Percentiles rank a stretch among this genome's conserved stretches.
phyloP scores from a whole-genome alignment of 352 stramenopile species.

The Globisporangium recalcitrans region DNA sequence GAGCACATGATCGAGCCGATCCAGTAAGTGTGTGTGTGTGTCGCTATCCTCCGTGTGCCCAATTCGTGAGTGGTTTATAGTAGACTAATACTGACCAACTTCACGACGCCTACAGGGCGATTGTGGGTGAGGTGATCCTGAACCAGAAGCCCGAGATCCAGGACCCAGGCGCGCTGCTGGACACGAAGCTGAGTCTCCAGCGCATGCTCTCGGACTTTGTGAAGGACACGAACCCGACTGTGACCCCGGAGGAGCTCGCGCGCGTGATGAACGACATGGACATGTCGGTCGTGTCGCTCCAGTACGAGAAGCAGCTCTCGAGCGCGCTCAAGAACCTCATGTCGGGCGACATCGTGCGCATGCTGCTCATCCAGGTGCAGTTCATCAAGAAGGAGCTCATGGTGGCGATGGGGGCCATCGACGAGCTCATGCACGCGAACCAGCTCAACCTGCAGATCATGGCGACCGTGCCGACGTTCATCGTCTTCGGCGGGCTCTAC shows the following conservation, averaged over 20 bases:
- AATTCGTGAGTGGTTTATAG: background rate
- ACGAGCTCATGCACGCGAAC: conserved; percentile 85
- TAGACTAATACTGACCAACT: background rate
- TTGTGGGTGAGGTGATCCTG: conserved; percentile 72
- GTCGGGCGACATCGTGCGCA: conserved; percentile 81
- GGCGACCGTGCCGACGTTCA: conserved; percentile 79
- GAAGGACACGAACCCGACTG: conserved; percentile 59
- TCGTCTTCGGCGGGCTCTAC: conserved; percentile 74
- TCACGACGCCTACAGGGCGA: conserved; percentile 31
- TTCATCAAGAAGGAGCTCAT: conserved; percentile 90
- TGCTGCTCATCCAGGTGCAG: conserved; percentile 85
- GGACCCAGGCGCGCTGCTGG: conserved; percentile 61
- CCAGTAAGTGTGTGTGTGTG: conserved; percentile 25
- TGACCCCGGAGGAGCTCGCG: conserved; percentile 33
- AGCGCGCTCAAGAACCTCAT: conserved; percentile 73
- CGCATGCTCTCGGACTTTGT: conserved; percentile 82
- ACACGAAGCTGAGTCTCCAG: conserved; percentile 77
- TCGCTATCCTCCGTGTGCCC: background rate
- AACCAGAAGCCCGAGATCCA: conserved; percentile 85
- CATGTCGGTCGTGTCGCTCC: conserved; percentile 70
- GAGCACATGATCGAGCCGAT: conserved; percentile 80
- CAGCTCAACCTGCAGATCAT: conserved; percentile 85
- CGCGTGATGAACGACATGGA: conserved; percentile 60
- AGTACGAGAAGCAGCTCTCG: conserved; percentile 63
- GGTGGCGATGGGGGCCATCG: conserved; percentile 83